A percentile compares a stretch with the other conserved stretches of the same genome.
Conservation (phyloP, 2,329 filamentous ascomycete species). For the Pseudofabraea citricarpa region DNA sequence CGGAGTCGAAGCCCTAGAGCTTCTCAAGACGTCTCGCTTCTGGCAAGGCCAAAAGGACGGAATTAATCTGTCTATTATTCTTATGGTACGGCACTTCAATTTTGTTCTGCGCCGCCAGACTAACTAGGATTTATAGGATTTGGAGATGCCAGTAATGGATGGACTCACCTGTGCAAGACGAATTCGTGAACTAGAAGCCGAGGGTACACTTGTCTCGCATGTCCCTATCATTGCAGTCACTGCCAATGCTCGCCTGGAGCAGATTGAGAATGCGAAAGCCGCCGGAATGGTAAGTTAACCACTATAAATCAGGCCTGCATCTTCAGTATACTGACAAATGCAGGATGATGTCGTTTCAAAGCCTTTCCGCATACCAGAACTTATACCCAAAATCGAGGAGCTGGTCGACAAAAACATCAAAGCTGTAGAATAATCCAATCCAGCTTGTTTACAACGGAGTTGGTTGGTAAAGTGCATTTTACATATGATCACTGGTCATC, state of each 20-base stretch:
- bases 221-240: constrained; percentile 82
- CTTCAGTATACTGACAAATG: constrained; percentile 13
- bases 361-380: constrained; percentile 70
- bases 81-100: constrained; percentile 46
- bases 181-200: constrained; percentile 63
- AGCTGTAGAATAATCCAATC: too few relatives aligned
- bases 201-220: constrained; percentile 54
- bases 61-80: constrained; percentile 58
- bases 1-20: constrained; percentile 56
- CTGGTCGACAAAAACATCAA: constrained; percentile 15
- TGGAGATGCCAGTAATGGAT: constrained; percentile 83
- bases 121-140: constrained; percentile 37
- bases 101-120: background rate
- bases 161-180: constrained; percentile 67
- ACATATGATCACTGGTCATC: too few relatives aligned
- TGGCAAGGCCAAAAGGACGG: constrained; percentile 44
- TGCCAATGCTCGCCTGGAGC: constrained; percentile 71
- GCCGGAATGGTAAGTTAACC: constrained; percentile 62
- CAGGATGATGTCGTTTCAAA: constrained; percentile 74
- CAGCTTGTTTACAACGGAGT: too few relatives aligned
- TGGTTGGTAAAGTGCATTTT: too few relatives aligned
- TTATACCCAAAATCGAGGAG: constrained; percentile 63
- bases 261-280: constrained; percentile 65
- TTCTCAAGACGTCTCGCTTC: constrained; percentile 49
- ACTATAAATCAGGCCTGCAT: background rate